These are phyloP conservation scores for Pseudogymnoascus sp. DNA, from an alignment of 2,329 filamentous ascomycete genomes.

Conservation along the genomic window DNA sequence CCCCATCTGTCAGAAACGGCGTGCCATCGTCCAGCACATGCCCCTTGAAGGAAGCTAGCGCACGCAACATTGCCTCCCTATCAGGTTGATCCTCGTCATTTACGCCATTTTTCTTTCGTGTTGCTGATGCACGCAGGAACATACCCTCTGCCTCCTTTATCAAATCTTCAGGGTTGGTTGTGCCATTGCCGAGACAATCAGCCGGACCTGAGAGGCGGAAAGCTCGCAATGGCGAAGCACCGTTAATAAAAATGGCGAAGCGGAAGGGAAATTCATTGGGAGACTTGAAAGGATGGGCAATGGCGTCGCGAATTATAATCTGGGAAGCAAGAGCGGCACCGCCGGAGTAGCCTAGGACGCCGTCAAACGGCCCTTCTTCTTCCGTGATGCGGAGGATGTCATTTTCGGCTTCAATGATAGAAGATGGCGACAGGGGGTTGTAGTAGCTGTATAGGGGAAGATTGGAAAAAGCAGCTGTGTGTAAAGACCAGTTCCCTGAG, in stretches of 20 bases:
- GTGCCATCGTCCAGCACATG: constrained; percentile 4
- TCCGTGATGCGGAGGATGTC: not conserved
- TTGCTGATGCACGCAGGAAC: too few relatives aligned
- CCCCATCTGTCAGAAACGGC: constrained; percentile 11
- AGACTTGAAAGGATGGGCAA: constrained; percentile 7
- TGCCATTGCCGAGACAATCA: too few relatives aligned
- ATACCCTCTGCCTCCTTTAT: too few relatives aligned
- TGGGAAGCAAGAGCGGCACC: constrained; percentile 46
- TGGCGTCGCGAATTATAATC: constrained; percentile 8
- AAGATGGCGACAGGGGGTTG: constrained; percentile 6
- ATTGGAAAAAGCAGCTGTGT: constrained; percentile 9
- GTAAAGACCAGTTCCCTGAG: constrained; percentile 11
- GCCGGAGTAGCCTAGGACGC: constrained; percentile 53
- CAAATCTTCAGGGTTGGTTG: too few relatives aligned
- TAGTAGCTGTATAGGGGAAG: constrained; percentile 8
- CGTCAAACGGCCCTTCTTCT: constrained; percentile 36
- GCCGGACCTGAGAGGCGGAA: too few relatives aligned
- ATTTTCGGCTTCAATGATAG: constrained; percentile 5
- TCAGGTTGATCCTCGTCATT: too few relatives aligned
- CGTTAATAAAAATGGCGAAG: constrained; percentile 13
- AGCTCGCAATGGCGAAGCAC: not conserved
- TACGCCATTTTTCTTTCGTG: too few relatives aligned
- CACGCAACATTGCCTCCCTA: too few relatives aligned
- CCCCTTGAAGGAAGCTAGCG: too few relatives aligned
- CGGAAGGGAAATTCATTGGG: constrained; percentile 11